Evolutionary conservation across 352 stramenopile genomes (phyloP).

Genomic region (Phytophthora nicotianae): DNA sequence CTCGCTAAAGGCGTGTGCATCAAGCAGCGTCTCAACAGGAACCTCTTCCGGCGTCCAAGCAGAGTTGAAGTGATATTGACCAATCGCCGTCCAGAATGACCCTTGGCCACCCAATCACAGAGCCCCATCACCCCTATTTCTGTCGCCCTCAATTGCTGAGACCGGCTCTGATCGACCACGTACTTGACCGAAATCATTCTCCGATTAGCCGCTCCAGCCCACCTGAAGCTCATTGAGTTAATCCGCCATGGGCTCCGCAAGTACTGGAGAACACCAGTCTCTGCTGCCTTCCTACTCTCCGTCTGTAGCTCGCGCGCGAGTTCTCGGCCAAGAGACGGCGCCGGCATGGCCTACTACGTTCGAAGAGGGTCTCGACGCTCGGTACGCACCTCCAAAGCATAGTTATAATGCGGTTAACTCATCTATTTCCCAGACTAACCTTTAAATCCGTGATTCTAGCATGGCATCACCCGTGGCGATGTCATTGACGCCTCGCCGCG

Average conservation of each 20-base stretch:
- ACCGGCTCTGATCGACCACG: slow-evolving; percentile 10
- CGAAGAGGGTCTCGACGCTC: slow-evolving; percentile 63
- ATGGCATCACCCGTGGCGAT: slow-evolving; percentile 62
- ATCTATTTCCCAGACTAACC: background rate
- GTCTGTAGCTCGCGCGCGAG: slow-evolving; percentile 43
- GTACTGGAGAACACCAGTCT: slow-evolving; percentile 32
- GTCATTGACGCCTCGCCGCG: slow-evolving; percentile 26
- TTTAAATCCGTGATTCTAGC: slow-evolving; percentile 7
- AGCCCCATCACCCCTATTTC: slow-evolving; percentile 26
- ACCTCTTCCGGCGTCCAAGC: background rate
- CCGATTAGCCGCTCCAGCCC: background rate
- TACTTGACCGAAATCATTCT: slow-evolving; percentile 16
- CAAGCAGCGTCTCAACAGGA: slow-evolving; percentile 5
- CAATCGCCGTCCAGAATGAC: background rate
- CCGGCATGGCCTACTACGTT: slow-evolving; percentile 76
- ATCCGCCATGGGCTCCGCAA: slow-evolving; percentile 24
- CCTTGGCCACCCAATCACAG: slow-evolving; percentile 27
- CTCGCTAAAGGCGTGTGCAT: background rate
- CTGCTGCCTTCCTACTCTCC: slow-evolving; percentile 74
- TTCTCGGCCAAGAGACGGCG: slow-evolving; percentile 35
- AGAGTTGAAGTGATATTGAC: background rate
- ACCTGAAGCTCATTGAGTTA: slow-evolving; percentile 1
- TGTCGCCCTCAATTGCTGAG: slow-evolving; percentile 10
- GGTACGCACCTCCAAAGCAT: slow-evolving; percentile 27
- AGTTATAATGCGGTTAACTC: background rate